Base-by-base conservation (phyloP, 164 flowering plant genomes). In the Akebia trifoliata region DNA sequence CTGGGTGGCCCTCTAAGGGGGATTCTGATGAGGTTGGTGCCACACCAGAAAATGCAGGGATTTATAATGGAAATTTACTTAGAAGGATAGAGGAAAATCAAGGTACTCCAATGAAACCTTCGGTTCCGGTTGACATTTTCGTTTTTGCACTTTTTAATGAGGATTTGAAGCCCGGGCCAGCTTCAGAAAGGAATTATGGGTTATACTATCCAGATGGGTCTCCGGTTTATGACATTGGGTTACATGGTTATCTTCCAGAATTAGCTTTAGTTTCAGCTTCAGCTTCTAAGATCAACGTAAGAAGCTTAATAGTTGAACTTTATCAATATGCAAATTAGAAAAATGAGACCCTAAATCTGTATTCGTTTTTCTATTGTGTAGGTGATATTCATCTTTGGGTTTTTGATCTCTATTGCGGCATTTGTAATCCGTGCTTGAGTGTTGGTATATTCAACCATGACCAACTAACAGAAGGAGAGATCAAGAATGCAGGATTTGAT, bases 1-100 rank as follows among this genome's bases (percentile, higher is more conserved):
- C 99, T 3, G 99, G 99, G 29, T 93, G 97, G 97, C 99, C 97
- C 1, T 93, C 99, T 0, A 76, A 60, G 40, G 99, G 99, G 15
- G 99, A 86, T 48, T 15, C 75, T 0, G 62, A 87, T 69, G 97
- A 93, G 75, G 72, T 55, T 0, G 99, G 99, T 24, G 97, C 99
- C 1, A 79, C 83, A 7, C 71, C 72, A 3, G 76, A 81, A 58
- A 90, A 90, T 69, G 99, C 99, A 21, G 80, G 69, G 6, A 22
- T 78, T 12, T 93, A 90, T 53, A 86, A 87, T 67, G 77, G 95
- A 9, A 87, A 90, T 66, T 58, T 93, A 69, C 21, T 90, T 62
- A 50, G 47, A 0, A 62, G 82, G 61, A 73, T 90, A 26, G 67
- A 60, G 64, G 54, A 66, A 60, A 72, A 51, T 11, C 72, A 87